Percentiles rank a stretch among this genome's conserved stretches.
phyloP scores from a whole-genome alignment of 106 monocot species.

The Ottelia alismoides region DNA sequence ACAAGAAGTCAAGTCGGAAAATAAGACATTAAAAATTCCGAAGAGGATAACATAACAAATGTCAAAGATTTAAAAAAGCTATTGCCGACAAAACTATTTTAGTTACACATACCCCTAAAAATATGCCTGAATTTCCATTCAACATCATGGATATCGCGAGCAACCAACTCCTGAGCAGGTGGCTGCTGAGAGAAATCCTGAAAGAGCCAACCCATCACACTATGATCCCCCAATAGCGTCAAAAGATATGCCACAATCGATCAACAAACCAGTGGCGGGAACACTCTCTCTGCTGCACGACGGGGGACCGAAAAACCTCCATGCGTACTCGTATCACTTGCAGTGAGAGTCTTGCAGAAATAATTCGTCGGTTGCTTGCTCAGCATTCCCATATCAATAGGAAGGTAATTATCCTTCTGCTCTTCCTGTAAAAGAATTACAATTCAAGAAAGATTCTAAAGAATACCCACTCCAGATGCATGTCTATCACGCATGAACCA shows the following conservation, averaged over 20 bases:
- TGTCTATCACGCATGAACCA: too few species aligned
- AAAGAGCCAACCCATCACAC: too few species aligned
- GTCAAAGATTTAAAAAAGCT: not conserved
- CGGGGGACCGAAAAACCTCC: conserved; percentile 76
- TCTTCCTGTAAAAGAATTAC: conserved; percentile 36
- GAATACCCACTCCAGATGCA: too few species aligned
- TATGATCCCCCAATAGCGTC: too few species aligned
- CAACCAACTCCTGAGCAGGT: conserved; percentile 79
- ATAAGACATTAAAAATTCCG: too few species aligned
- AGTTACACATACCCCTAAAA: conserved; percentile 50
- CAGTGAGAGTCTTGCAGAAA: conserved; percentile 67
- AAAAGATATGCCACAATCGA: too few species aligned
- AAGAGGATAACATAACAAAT: not conserved
- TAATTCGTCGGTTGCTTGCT: conserved; percentile 51
- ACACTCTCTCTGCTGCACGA: conserved; percentile 73
- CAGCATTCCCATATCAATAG: conserved; percentile 31
- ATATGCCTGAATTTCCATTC: conserved; percentile 96
- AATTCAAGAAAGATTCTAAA: too few species aligned
- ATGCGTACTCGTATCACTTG: conserved; percentile 77
- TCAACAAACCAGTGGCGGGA: conserved; percentile 51
- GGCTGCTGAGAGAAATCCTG: conserved; percentile 84
- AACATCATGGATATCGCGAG: conserved; percentile 75
- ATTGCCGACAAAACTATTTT: not conserved
- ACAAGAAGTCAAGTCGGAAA: too few species aligned
- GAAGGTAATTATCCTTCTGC: conserved; percentile 49